Conservation (phyloP, 345 rosid species). For the Gossypioides kirkii region DNA sequence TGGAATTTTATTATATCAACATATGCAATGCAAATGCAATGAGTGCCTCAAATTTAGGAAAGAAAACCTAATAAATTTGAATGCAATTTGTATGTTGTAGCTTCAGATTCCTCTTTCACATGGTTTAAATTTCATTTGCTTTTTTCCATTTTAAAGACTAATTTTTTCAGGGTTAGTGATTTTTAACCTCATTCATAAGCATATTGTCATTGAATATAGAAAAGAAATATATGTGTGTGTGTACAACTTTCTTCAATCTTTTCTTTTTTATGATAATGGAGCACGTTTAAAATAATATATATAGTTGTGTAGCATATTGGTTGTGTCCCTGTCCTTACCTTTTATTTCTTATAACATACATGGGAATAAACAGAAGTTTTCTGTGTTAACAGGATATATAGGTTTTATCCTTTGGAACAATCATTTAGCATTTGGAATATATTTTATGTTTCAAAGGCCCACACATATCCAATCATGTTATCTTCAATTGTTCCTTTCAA, state of each 20-base stretch:
- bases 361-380: neutral
- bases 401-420: conserved; percentile 23
- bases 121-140: too few species aligned
- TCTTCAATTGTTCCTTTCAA: conserved; percentile 13
- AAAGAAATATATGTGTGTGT: neutral
- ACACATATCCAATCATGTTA: conserved; percentile 25
- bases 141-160: too few species aligned
- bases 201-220: neutral
- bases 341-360: neutral
- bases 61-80: neutral
- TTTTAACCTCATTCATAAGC: too few species aligned
- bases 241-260: neutral
- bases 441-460: conserved; percentile 28
- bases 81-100: neutral
- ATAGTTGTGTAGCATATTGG: neutral
- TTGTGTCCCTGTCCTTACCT: neutral
- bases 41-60: neutral
- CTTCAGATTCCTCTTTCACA: neutral
- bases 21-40: neutral
- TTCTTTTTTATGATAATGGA: neutral
- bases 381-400: conserved; percentile 3
- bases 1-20: neutral
- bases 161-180: too few species aligned
- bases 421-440: conserved; percentile 26
- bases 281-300: neutral